Evolutionary conservation across 257 asterid species (phyloP), one percentile per base, ranked within the genome.

Genomic region (Parsonsia alboflavescens): DNA sequence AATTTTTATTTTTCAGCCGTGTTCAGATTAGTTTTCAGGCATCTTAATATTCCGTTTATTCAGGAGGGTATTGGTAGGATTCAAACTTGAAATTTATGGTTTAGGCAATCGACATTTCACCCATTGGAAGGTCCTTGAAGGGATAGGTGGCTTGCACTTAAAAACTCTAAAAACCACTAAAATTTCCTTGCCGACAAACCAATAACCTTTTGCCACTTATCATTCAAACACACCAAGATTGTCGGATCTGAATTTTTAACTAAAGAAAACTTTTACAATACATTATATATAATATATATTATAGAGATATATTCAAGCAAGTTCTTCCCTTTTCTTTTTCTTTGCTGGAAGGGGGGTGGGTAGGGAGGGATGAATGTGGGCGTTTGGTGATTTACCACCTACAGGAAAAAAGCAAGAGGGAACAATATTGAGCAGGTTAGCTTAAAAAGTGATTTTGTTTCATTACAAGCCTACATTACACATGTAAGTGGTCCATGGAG

Each of bases 111-210:
- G n/a, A n/a, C n/a, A n/a, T n/a, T n/a, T n/a, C n/a, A n/a, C n/a
- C n/a, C n/a, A n/a, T n/a, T n/a, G n/a, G n/a, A n/a, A n/a, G n/a
- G n/a, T n/a, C n/a, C n/a, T n/a, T n/a, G n/a, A n/a, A n/a, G n/a
- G n/a, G n/a, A n/a, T n/a, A n/a, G n/a, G n/a, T 75, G 82, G 81
- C 75, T 58, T 82, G 83, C 86, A 86, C 83, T 78, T 74, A 53
- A 61, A 63, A 63, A 42, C 73, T 76, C 70, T 70, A 72, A 76
- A 54, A 24, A 16, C 70, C 70, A 26, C 33, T 45, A 26, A n/a
- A 42, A 26, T 48, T 42, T 52, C 15, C n/a, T 70, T 21, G 46
- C 80, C 80, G 73, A 41, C 73, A 24, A 77, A 1, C 80, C 80
- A 77, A 71, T 71, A 15, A 42, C 33, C 57, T 57, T 49, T 28